Evolutionary conservation across 805 yeast genomes (phyloP), one percentile per base, ranked within the genome.

Genomic region (Saccharomycopsis oosterbeekiorum): DNA sequence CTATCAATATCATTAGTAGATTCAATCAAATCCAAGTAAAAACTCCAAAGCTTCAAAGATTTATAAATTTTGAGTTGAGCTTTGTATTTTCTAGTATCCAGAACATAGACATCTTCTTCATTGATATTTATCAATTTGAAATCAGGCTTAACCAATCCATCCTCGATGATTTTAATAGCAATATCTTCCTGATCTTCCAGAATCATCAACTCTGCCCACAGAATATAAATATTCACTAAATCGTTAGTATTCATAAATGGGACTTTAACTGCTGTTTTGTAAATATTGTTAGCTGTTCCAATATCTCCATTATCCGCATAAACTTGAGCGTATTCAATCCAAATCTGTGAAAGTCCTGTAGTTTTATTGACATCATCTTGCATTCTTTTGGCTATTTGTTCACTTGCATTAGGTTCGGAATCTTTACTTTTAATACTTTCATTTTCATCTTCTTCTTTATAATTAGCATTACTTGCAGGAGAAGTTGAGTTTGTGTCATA

Each of bases 21-120:
- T 70, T 87, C 92, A 17, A 85, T 76, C 36, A 89, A 69, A 67
- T 89, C 96, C 34, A 89, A 69, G 68, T 87, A 89, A 65, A 82
- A 80, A 3, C 81, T 73, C 97, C 97, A 92, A 6, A 91, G 71
- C 58, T 80, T 80, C 51, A 75, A 72, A 4, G 88, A 83, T 66
- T 83, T 84, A 70, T 81, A 84, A 10, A 86, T 66, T 37, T 89
- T 71, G 34, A 79, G 71, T 64, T 86, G 91, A 0, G 88, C 81
- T 14, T 85, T 74, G 62, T 72, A 79, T 55, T 57, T 59, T 21
- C 24, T 47, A 2, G 53, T 47, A 26, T 47, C 53, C 53, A 47
- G 53, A 15, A 47, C 34, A 47, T 47, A 11, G 2, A 69, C 59
- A 2, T 65, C 62, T 8, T 69, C 59, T 11, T 71, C 73, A 39